Evolutionary conservation across 306 rosid genomes (phyloP).

Genomic region (Prunus kanzakura): DNA sequence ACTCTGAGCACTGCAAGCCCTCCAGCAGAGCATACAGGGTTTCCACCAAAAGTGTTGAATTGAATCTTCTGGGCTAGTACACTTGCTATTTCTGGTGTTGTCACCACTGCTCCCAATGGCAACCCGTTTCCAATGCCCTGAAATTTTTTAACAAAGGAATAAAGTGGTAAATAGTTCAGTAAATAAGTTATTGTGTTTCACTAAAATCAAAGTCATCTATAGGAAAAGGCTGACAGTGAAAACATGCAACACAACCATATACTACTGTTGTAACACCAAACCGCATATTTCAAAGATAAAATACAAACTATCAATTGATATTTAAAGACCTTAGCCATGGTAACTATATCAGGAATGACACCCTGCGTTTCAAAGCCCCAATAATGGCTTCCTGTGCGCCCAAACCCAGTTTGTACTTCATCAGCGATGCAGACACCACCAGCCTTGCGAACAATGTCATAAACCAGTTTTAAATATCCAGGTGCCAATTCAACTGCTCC

Average conservation of each 20-base stretch:
- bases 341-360: slow-evolving; percentile 87
- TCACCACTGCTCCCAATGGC: slow-evolving; percentile 90
- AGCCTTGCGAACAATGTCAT: slow-evolving; percentile 76
- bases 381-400: slow-evolving; percentile 88
- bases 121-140: slow-evolving; percentile 96
- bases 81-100: slow-evolving; percentile 89
- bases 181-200: slow-evolving; percentile 1
- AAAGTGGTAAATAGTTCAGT: slow-evolving; percentile 9
- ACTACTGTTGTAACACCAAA: slow-evolving; percentile 14
- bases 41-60: slow-evolving; percentile 86
- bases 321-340: slow-evolving; percentile 86
- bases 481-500: slow-evolving; percentile 88
- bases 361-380: slow-evolving; percentile 97
- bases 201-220: not conserved
- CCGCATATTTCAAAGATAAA: not conserved
- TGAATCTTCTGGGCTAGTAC: slow-evolving; percentile 72
- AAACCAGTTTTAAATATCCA: slow-evolving; percentile 79
- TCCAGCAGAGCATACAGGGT: slow-evolving; percentile 93
- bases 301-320: not conserved
- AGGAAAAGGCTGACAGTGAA: slow-evolving; percentile 1
- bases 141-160: slow-evolving; percentile 5
- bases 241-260: not conserved
- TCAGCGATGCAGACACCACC: slow-evolving; percentile 98
- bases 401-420: slow-evolving; percentile 98
- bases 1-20: slow-evolving; percentile 85